Evolutionary conservation across 768 basidiomycete genomes (phyloP).

Genomic region (Tylopilus vinaceipallidus): DNA sequence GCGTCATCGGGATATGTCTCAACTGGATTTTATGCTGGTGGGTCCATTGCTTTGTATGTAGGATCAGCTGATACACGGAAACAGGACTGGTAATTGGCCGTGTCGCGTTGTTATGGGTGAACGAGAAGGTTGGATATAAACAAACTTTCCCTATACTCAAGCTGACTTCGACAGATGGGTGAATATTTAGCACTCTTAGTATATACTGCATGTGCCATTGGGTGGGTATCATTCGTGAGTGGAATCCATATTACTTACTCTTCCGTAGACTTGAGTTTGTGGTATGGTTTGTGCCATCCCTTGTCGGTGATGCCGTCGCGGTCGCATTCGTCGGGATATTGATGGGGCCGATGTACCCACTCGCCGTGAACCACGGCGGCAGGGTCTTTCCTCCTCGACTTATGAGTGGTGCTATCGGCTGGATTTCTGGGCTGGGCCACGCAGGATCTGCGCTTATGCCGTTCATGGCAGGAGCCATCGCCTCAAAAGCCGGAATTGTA

Average conservation of each 20-base stretch:
- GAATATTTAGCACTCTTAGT: conserved; percentile 29
- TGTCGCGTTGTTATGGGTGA: conserved; percentile 28
- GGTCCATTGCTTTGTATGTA: not conserved
- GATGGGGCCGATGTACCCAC: conserved; percentile 75
- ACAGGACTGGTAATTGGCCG: conserved; percentile 31
- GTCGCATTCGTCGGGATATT: conserved; percentile 64
- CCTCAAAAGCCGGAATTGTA: conserved; percentile 40
- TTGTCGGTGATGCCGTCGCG: conserved; percentile 62
- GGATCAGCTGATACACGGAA: not conserved
- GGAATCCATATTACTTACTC: not conserved
- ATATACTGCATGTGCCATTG: conserved; percentile 34
- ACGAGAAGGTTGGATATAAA: conserved; percentile 20
- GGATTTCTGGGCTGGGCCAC: conserved; percentile 52
- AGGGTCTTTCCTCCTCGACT: conserved; percentile 36
- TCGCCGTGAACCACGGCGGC: conserved; percentile 38
- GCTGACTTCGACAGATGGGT: conserved; percentile 26
- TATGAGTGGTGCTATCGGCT: conserved; percentile 41
- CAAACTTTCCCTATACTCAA: not conserved
- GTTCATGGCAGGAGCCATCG: conserved; percentile 48
- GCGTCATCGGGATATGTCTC: conserved; percentile 47
- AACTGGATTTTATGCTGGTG: conserved; percentile 37
- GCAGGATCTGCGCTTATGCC: conserved; percentile 51
- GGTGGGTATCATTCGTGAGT: conserved; percentile 1
- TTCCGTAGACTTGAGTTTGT: conserved; percentile 54
- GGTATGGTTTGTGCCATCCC: conserved; percentile 67